Conservation (phyloP, 75 land plant species). For the Picea glauca region DNA sequence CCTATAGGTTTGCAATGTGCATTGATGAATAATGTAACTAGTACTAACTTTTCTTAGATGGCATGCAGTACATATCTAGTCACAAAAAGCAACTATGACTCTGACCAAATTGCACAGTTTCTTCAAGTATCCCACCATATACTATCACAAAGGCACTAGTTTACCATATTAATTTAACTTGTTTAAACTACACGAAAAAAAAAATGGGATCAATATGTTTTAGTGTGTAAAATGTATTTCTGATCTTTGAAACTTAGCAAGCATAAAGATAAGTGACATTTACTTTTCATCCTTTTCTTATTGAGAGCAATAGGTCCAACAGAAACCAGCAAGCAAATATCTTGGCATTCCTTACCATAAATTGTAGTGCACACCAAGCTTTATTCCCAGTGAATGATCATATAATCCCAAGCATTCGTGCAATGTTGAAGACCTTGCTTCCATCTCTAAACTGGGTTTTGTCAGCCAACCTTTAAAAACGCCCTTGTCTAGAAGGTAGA, state of each 20-base stretch:
- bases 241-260: background rate
- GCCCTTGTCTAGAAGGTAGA: slow-evolving; percentile 43
- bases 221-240: background rate
- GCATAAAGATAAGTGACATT: background rate
- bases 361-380: slow-evolving; percentile 74
- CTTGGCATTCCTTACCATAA: slow-evolving; percentile 48
- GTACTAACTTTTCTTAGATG: background rate
- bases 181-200: background rate
- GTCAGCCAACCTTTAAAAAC: slow-evolving; percentile 75
- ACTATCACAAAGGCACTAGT: background rate
- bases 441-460: slow-evolving; percentile 24
- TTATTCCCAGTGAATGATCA: slow-evolving; percentile 76
- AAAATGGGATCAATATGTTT: background rate
- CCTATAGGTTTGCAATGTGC: background rate
- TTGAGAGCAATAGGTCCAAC: background rate
- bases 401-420: slow-evolving; percentile 52
- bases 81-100: background rate
- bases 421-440: slow-evolving; percentile 34
- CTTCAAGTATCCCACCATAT: background rate
- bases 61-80: background rate
- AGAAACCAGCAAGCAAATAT: background rate
- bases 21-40: background rate
- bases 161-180: background rate
- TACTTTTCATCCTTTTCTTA: background rate
- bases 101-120: background rate